Base-by-base conservation (phyloP, 352 stramenopile genomes). In the Phytophthora hybrid region DNA sequence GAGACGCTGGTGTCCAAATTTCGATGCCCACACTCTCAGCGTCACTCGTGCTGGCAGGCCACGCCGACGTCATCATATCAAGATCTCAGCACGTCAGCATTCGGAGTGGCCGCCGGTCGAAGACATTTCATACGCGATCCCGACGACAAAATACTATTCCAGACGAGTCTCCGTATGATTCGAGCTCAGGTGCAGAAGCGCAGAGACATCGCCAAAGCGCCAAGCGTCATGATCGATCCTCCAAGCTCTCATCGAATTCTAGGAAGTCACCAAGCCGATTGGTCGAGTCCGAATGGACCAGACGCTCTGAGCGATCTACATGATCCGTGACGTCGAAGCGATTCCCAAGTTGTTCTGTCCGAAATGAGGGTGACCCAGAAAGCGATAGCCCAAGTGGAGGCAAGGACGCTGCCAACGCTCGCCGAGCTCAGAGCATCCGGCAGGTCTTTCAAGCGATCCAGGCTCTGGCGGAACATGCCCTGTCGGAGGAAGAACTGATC, bases 51-150 rank as follows among this genome's bases (percentile, higher is more conserved):
- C 16, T 18, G 1, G 57, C 26, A 0, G 39, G 18, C 3, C 57
- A 26, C 3, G 57, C 11, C 39, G 57, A 63, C 29, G 57, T 63
- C 16, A 37, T 63, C 37, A 54, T 63, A 37, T 52, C 37, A 5
- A 37, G 41, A 23, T 63, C 39, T 4, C 37, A 21, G 18, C 57
- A 9, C 16, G 29, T 4, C 5, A 54, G 57, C 21, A 39, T 29
- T 63, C 37, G 57, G 39, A 53, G 57, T 63, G 21, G 13, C 8
- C 37, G 11, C 9, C 37, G 39, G 21, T 26, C 37, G 57, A 63
- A 14, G 7, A 18, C 19, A 10, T 41, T 19, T 9, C 21, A 11
- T 5, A 54, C 13, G 4, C 34, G 29, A 4, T 8, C 21, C 1
- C 34, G 3, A 41, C 34, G 1, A 1, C 34, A 5, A 13, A 32